Conservation (phyloP, 2,329 filamentous ascomycete species). For the Xylaria sp. region DNA sequence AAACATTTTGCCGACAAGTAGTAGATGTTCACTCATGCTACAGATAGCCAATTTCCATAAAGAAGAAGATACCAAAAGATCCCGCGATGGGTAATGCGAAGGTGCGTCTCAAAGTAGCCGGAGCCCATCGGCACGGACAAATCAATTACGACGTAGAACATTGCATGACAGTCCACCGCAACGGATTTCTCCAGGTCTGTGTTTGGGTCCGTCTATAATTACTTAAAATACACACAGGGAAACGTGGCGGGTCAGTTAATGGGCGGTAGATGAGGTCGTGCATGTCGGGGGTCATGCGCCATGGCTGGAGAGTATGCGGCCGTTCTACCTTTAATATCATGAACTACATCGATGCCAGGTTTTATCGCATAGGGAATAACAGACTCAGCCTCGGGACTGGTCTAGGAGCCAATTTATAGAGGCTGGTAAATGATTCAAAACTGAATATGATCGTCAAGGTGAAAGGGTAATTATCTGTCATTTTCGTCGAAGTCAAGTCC, state of each 20-base stretch:
- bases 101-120: background rate
- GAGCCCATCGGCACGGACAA: constrained; percentile 8
- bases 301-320: background rate
- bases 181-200: constrained; percentile 26
- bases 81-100: background rate
- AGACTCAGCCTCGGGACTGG: background rate
- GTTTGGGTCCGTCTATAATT: constrained; percentile 32
- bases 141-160: constrained; percentile 17
- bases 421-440: background rate
- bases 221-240: background rate
- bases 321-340: background rate
- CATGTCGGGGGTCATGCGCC: background rate
- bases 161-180: constrained; percentile 23
- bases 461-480: background rate
- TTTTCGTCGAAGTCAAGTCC: background rate
- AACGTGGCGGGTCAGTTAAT: background rate
- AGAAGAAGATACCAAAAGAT: background rate
- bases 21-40: background rate
- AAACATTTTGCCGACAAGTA: background rate
- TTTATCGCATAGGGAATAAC: background rate
- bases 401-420: background rate
- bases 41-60: background rate
- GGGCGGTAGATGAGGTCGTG: constrained; percentile 27
- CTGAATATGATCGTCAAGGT: background rate
- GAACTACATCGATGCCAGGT: background rate